A percentile compares a stretch with the other conserved stretches of the same genome.
These are phyloP conservation scores for Endocalyx cinctus DNA, from an alignment of 2,329 filamentous ascomycete genomes.

Conservation along the genomic window DNA sequence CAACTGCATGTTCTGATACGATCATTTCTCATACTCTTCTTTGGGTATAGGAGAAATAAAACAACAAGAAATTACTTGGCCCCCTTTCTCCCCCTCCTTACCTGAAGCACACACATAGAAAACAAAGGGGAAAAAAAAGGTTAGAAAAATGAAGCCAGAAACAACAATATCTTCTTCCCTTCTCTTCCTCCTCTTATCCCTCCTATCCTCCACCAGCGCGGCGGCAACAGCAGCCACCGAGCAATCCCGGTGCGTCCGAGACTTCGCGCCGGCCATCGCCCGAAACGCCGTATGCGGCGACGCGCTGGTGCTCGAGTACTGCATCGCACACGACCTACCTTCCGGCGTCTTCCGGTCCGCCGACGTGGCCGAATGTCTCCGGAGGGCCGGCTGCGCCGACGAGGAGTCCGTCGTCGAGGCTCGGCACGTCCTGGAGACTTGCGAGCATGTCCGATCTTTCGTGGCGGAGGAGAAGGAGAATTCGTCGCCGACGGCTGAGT, in stretches of 20 bases:
- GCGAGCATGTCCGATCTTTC: constrained; percentile 18
- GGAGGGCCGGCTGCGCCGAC: constrained; percentile 30
- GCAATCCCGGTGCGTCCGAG: constrained; percentile 34
- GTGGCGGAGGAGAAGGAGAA: too few species aligned
- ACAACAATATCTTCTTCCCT: too few species aligned
- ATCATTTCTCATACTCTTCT: too few species aligned
- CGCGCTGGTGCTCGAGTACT: constrained; percentile 35
- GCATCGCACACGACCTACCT: constrained; percentile 34
- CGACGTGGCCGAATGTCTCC: constrained; percentile 35
- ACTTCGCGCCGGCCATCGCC: constrained; percentile 35
- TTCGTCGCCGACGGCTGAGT: constrained; percentile 16
- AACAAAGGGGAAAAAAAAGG: too few species aligned
- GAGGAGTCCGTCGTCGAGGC: constrained; percentile 31
- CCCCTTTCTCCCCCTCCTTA: too few species aligned
- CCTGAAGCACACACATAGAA: too few species aligned
- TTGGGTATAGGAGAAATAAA: too few species aligned
- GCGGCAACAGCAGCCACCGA: constrained; percentile 21
- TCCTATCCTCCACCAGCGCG: constrained; percentile 27
- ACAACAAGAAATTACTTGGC: too few species aligned
- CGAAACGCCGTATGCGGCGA: constrained; percentile 39
- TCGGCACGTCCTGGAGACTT: constrained; percentile 27
- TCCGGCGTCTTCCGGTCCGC: constrained; percentile 21
- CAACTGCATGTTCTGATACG: too few species aligned
- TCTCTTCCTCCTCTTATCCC: constrained; percentile 27
- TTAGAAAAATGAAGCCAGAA: too few species aligned